Conservation (phyloP, 2,329 filamentous ascomycete genomes). For the Talaromyces sp. region DNA sequence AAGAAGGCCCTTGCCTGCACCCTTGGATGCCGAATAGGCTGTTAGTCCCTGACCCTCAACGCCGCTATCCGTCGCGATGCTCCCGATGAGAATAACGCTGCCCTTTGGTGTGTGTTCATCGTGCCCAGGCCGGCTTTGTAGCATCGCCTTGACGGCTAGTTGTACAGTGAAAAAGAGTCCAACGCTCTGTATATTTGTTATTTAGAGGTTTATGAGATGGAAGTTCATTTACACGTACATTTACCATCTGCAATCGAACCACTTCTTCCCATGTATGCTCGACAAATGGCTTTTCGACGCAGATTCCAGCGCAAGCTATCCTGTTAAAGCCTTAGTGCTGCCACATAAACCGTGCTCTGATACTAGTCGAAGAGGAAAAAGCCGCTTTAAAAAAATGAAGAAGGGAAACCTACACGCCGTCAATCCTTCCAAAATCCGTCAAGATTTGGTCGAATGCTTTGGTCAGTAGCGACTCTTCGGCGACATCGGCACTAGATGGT, state of each 20-base stretch:
- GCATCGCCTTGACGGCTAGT: slow-evolving; percentile 16
- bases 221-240: not conserved
- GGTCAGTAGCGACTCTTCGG: not conserved
- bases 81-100: not conserved
- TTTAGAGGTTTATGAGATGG: not conserved
- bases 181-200: not conserved
- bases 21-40: not conserved
- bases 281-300: slow-evolving; percentile 27
- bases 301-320: slow-evolving; percentile 22
- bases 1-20: slow-evolving; percentile 17
- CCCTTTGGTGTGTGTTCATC: not conserved
- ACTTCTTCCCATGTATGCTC: slow-evolving; percentile 3
- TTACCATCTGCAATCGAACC: not conserved
- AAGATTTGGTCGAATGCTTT: slow-evolving; percentile 25
- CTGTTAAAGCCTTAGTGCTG: not conserved
- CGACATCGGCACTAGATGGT: not conserved
- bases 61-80: not conserved
- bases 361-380: not conserved
- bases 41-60: slow-evolving; percentile 16
- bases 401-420: slow-evolving; percentile 36
- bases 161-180: not conserved
- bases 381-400: slow-evolving; percentile 20
- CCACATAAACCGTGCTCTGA: not conserved
- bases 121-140: slow-evolving; percentile 27
- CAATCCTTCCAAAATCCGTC: slow-evolving; percentile 31